Percentiles rank a stretch among this genome's conserved stretches.
Evolutionary conservation across 176 grass and related monocot genomes (phyloP).

Genomic region (Triticum monococcum): DNA sequence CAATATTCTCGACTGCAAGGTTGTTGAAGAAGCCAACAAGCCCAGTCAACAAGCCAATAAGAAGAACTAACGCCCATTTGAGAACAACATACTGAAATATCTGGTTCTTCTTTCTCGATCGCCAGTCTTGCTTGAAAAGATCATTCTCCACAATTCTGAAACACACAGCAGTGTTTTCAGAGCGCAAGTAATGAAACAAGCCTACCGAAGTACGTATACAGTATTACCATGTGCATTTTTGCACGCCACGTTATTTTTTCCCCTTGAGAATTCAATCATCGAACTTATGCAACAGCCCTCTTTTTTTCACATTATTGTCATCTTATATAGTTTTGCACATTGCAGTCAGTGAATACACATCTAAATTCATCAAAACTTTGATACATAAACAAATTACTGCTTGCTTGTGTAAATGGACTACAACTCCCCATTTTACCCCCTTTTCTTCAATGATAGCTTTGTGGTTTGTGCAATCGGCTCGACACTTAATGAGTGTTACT

Average conservation of each 20-base stretch:
- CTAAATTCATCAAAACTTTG: not conserved
- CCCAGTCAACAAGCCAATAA: conserved; percentile 82
- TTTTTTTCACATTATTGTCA: not conserved
- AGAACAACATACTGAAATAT: conserved; percentile 94
- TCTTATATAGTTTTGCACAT: not conserved
- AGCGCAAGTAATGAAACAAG: not conserved
- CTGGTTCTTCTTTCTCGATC: conserved; percentile 82
- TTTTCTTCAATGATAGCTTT: not conserved
- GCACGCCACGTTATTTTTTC: not conserved
- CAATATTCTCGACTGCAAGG: conserved; percentile 93
- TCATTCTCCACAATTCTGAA: conserved; percentile 91
- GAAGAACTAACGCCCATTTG: conserved; percentile 85
- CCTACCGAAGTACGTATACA: not conserved
- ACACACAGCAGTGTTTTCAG: not conserved
- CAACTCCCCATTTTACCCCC: not conserved
- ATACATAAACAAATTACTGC: not conserved
- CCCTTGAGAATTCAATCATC: not conserved
- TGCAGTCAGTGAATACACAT: not conserved
- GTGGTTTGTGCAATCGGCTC: not conserved
- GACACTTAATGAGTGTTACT: not conserved
- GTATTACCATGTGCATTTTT: not conserved
- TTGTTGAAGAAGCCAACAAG: conserved; percentile 90
- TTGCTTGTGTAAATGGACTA: not conserved
- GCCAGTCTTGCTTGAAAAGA: conserved; percentile 93
- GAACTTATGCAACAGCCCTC: not conserved